phyloP scores from a whole-genome alignment of 257 asterid genomes.

The Solanum habrochaites region DNA sequence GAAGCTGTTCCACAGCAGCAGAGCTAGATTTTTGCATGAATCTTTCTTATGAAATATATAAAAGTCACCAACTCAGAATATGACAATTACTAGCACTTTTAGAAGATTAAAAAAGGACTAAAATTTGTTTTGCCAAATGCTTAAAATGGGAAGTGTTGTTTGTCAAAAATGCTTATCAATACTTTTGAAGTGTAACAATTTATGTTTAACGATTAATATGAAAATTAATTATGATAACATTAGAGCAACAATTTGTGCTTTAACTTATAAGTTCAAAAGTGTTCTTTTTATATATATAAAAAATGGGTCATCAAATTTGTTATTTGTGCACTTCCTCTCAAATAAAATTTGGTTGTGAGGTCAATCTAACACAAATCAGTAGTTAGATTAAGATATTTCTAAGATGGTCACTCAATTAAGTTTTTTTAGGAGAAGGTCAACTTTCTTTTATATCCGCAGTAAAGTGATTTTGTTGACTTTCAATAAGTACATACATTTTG shows the following conservation, averaged over 20 bases:
- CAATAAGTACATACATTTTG: background rate
- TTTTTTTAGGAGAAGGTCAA: background rate
- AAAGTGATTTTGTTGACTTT: background rate
- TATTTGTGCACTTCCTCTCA: background rate
- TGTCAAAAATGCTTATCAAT: background rate
- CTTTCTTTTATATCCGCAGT: background rate
- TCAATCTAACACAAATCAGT: background rate
- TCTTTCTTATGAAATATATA: background rate
- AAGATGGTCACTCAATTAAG: background rate
- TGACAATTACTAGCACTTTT: background rate
- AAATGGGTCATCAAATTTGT: background rate
- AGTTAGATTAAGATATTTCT: background rate
- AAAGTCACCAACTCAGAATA: background rate
- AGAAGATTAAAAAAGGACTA: background rate
- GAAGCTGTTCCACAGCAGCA: background rate
- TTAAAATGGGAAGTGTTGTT: background rate
- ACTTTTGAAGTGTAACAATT: background rate
- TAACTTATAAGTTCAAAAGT: background rate
- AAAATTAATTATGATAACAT: background rate
- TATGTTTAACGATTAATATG: background rate
- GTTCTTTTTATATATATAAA: too few relatives aligned
- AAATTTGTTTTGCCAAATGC: background rate
- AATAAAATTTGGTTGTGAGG: background rate
- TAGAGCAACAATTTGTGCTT: background rate
- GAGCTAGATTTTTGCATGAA: background rate